These are phyloP conservation scores for Nakaseomyces delphensis DNA, from an alignment of 1,139 yeast genomes.

Conservation along the genomic window DNA sequence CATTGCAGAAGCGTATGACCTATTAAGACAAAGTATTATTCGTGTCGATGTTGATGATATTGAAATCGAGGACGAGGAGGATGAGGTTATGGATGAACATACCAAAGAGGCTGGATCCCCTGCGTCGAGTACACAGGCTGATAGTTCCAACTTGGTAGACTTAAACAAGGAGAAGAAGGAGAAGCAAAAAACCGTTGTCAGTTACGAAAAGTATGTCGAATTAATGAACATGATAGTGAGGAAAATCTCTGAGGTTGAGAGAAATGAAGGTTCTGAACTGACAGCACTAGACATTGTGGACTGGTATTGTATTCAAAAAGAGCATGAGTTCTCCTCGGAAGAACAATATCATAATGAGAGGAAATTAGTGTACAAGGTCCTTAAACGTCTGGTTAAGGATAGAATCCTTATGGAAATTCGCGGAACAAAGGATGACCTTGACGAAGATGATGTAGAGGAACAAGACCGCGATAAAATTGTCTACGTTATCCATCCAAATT, in stretches of 20 bases:
- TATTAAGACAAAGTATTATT: conserved; percentile 83
- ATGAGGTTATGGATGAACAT: conserved; percentile 11
- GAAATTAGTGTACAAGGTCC: conserved; percentile 65
- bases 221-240: conserved; percentile 77
- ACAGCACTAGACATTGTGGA: conserved; percentile 63
- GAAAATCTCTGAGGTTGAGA: conserved; percentile 49
- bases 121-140: conserved; percentile 8
- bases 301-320: conserved; percentile 73
- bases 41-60: conserved; percentile 93
- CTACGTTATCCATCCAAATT: conserved; percentile 85
- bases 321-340: conserved; percentile 61
- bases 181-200: conserved; percentile 44
- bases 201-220: conserved; percentile 78
- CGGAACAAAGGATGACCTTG: conserved; percentile 43
- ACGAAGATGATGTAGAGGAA: conserved; percentile 26
- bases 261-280: conserved; percentile 50
- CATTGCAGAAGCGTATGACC: conserved; percentile 89
- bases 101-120: conserved; percentile 11
- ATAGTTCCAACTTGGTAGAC: neutral
- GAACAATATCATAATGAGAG: conserved; percentile 65
- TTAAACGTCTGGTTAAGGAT: conserved; percentile 78
- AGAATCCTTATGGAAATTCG: conserved; percentile 74
- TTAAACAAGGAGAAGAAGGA: conserved; percentile 9
- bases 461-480: conserved; percentile 32
- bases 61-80: conserved; percentile 43